Percentiles rank a stretch among this genome's conserved stretches.
phyloP scores from a whole-genome alignment of 768 basidiomycete species.

The Leucocoprinus leucothites region DNA sequence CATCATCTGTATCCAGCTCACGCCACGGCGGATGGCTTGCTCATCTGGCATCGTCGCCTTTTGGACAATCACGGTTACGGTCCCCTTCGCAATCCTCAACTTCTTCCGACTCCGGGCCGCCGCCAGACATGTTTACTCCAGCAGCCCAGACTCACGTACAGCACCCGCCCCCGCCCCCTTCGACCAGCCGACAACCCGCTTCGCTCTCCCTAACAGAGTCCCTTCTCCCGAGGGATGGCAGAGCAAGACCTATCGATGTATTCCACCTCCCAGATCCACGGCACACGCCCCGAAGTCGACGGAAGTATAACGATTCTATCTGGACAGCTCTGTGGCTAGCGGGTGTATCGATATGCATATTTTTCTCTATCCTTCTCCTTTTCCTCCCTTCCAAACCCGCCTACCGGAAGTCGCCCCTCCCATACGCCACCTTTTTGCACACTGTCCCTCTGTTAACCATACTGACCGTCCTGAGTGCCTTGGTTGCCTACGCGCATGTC shows the following conservation, averaged over 20 bases:
- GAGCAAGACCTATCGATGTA: constrained; percentile 58
- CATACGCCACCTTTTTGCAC: constrained; percentile 72
- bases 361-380: constrained; percentile 64
- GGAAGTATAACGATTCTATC: constrained; percentile 70
- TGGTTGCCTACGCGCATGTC: constrained; percentile 71
- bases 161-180: constrained; percentile 41
- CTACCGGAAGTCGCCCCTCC: constrained; percentile 35
- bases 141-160: constrained; percentile 26
- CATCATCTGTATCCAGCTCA: constrained; percentile 31
- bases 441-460: constrained; percentile 76
- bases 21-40: constrained; percentile 66
- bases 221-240: constrained; percentile 71
- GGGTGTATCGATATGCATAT: constrained; percentile 54
- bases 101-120: constrained; percentile 39
- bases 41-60: constrained; percentile 66
- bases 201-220: constrained; percentile 79
- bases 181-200: constrained; percentile 34
- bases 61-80: constrained; percentile 26
- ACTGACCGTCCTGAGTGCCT: constrained; percentile 67
- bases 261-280: constrained; percentile 80
- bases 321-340: constrained; percentile 71
- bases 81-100: constrained; percentile 41
- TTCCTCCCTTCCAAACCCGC: constrained; percentile 51
- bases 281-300: constrained; percentile 56
- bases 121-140: constrained; percentile 38